These are phyloP conservation scores for Pseudozyma sp. DNA, from an alignment of 1,284 basidiomycete species.

Conservation along the genomic window DNA sequence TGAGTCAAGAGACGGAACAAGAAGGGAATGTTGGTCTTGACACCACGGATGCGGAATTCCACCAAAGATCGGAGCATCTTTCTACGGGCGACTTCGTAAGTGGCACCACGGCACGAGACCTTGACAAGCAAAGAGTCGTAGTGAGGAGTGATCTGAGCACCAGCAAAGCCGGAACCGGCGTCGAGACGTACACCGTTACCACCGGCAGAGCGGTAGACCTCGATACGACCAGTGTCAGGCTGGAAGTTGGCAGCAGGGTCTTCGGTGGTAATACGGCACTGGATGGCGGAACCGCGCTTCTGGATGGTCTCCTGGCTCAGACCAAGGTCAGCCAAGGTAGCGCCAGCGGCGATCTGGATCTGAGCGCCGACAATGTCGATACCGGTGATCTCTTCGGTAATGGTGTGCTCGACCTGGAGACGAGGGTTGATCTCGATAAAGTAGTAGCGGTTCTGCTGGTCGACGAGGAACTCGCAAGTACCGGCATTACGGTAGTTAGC, in stretches of 20 bases:
- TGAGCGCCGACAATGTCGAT: slow-evolving; percentile 98
- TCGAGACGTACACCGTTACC: slow-evolving; percentile 98
- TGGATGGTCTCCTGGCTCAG: slow-evolving; percentile 96
- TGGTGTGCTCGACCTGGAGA: slow-evolving; percentile 96
- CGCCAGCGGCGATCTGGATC: slow-evolving; percentile 94
- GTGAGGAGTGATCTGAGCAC: slow-evolving; percentile 98
- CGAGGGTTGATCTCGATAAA: slow-evolving; percentile 99
- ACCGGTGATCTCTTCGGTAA: slow-evolving; percentile 98
- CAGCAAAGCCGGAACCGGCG: slow-evolving; percentile 96
- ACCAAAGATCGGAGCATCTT: slow-evolving; percentile 99
- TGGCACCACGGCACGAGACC: slow-evolving; percentile 94
- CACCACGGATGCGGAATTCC: slow-evolving; percentile 99
- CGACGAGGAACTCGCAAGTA: slow-evolving; percentile 98
- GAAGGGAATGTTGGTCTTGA: slow-evolving; percentile 98
- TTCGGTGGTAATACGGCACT: slow-evolving; percentile 99
- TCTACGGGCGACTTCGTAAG: slow-evolving; percentile 96
- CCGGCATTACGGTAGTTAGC: slow-evolving; percentile 99
- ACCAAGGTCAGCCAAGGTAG: slow-evolving; percentile 92
- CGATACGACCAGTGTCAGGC: slow-evolving; percentile 98
- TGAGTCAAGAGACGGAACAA: slow-evolving; percentile 98
- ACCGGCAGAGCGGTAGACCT: slow-evolving; percentile 97
- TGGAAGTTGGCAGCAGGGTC: slow-evolving; percentile 91
- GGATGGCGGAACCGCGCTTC: slow-evolving; percentile 96
- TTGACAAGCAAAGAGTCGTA: slow-evolving; percentile 99
- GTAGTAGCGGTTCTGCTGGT: slow-evolving; percentile 91